Evolutionary conservation across 768 basidiomycete genomes (phyloP), one percentile per base, ranked within the genome.

Genomic region (Suillus fuscotomentosus): DNA sequence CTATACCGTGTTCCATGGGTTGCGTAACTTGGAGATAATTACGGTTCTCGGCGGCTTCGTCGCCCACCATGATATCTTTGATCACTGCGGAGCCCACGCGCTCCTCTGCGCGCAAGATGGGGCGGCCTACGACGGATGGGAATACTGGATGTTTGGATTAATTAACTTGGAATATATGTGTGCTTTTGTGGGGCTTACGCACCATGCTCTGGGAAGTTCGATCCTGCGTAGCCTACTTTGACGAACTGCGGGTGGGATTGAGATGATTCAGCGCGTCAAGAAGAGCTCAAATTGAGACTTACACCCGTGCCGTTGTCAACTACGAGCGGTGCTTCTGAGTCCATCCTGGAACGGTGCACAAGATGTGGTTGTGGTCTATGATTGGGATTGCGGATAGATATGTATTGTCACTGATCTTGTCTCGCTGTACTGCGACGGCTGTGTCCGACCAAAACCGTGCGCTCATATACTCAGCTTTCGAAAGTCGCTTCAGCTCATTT

Each of bases 1-100:
- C 90, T 79, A 99, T 98, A 48, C 97, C 97, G 76, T 99, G 97
- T 75, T 99, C 97, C 93, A 99, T 95, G 2, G 97, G 97, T 72
- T 99, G 97, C 0, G 95, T 94, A 42, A 99, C 85, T 79, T 99
- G 96, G 47, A 99, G 88, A 80, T 92, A 98, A 75, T 93, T 96
- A 56, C 97, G 90, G 77, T 94, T 90, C 77, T 89, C 86, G 15
- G 93, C 93, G 31, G 97, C 97, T 75, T 97, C 94, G 82, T 99
- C 97, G 67, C 97, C 97, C 76, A 98, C 81, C 95, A 99, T 97
- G 80, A 98, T 91, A 77, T 99, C 97, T 74, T 93, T 94, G 84
- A 99, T 98, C 69, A 89, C 78, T 13, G 91, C 83, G 50, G 88
- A 83, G 45, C 94, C 91, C 39, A 95, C 88, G 63, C 97, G 92